Evolutionary conservation across 495 filamentous ascomycete genomes (phyloP).

Genomic region (Penicillium turbatum): DNA sequence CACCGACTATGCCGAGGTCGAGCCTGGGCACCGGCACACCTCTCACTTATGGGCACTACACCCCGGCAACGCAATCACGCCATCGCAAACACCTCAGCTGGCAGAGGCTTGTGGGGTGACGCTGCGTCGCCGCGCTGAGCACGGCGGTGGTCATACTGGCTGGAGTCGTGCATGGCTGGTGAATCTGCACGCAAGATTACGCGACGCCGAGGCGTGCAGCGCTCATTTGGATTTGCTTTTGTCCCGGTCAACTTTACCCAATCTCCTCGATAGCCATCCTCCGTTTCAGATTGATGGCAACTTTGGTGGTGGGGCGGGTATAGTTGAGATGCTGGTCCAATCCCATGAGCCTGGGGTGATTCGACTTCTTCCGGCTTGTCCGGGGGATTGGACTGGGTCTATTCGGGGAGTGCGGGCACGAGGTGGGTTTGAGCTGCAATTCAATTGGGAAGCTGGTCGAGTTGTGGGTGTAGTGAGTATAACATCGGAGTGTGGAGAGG

Average conservation of each 20-base stretch:
- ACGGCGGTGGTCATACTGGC: slow-evolving; percentile 46
- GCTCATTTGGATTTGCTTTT: slow-evolving; percentile 36
- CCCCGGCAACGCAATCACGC: slow-evolving; percentile 27
- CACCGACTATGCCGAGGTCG: slow-evolving; percentile 41
- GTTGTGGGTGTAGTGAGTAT: slow-evolving; percentile 20
- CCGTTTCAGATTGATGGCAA: slow-evolving; percentile 53
- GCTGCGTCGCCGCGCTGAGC: slow-evolving; percentile 33
- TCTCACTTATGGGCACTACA: slow-evolving; percentile 45
- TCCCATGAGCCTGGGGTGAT: slow-evolving; percentile 42
- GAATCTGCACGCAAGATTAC: slow-evolving; percentile 34
- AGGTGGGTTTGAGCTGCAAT: slow-evolving; percentile 39
- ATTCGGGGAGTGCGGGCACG: slow-evolving; percentile 39
- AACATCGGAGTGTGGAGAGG: slow-evolving; percentile 12
- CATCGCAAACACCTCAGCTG: slow-evolving; percentile 20
- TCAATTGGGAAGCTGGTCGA: slow-evolving; percentile 29
- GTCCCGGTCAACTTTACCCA: slow-evolving; percentile 36
- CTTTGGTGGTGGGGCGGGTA: slow-evolving; percentile 45
- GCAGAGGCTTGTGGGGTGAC: slow-evolving; percentile 36
- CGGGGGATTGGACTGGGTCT: slow-evolving; percentile 32
- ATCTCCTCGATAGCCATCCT: slow-evolving; percentile 42
- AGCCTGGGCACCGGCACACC: slow-evolving; percentile 48
- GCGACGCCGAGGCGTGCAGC: slow-evolving; percentile 30
- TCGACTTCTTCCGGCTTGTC: slow-evolving; percentile 43
- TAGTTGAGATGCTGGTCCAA: slow-evolving; percentile 50
- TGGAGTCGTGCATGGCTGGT: slow-evolving; percentile 49